A percentile compares a stretch with the other conserved stretches of the same genome.
Conservation (phyloP, 352 stramenopile species). For the Thalassiosira tumida region DNA sequence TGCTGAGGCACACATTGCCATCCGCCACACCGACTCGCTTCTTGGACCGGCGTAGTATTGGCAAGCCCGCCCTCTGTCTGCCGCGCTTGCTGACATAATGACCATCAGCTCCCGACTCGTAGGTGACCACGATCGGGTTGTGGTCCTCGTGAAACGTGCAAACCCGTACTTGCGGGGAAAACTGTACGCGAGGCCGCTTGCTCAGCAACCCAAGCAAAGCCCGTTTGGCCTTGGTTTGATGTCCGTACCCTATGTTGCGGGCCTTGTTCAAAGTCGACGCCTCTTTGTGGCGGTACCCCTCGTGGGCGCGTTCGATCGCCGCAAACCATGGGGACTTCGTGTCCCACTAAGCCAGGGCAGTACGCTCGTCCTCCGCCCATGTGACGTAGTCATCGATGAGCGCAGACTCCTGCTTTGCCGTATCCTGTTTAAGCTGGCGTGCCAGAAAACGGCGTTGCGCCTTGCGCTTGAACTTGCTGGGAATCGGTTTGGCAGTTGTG, state of each 20-base stretch:
- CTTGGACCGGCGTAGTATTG: constrained; percentile 42
- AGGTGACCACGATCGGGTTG: constrained; percentile 31
- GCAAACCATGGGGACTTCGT: neutral
- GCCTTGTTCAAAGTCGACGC: neutral
- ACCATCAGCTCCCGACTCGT: constrained; percentile 56
- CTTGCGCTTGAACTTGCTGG: constrained; percentile 6
- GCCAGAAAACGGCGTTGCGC: neutral
- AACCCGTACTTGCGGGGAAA: neutral
- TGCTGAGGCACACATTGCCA: constrained; percentile 25
- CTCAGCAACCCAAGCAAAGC: neutral
- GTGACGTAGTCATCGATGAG: constrained; percentile 30
- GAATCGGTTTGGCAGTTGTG: neutral
- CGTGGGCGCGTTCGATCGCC: constrained; percentile 8
- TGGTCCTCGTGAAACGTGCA: neutral
- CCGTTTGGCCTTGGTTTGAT: neutral
- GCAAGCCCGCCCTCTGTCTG: neutral
- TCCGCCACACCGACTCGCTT: constrained; percentile 31
- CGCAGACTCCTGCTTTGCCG: neutral
- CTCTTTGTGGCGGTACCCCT: neutral
- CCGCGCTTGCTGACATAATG: neutral
- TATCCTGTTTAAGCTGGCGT: neutral
- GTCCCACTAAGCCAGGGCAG: neutral
- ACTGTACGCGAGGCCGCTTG: neutral
- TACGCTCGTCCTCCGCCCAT: constrained; percentile 22
- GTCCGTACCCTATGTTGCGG: neutral